Evolutionary conservation across 2,329 filamentous ascomycete genomes (phyloP).

Genomic region (Neoarthrinium moseri): DNA sequence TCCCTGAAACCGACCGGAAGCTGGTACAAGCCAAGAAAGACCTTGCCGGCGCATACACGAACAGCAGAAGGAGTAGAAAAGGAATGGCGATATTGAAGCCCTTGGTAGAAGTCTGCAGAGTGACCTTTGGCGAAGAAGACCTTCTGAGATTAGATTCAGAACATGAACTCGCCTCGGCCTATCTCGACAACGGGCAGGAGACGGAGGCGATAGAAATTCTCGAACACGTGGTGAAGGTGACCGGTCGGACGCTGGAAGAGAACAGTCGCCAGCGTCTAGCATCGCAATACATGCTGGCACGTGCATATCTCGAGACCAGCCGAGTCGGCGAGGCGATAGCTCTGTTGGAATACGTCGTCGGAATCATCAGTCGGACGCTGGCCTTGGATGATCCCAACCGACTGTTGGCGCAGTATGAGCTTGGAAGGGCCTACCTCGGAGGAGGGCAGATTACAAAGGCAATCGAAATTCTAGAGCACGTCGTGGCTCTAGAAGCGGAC

Average conservation of each 20-base stretch:
- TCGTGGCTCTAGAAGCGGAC: background rate
- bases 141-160: background rate
- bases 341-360: background rate
- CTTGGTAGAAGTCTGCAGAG: background rate
- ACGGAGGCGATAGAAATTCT: constrained; percentile 12
- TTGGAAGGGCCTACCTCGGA: background rate
- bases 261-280: background rate
- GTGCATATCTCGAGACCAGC: background rate
- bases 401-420: background rate
- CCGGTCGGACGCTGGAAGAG: background rate
- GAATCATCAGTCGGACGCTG: background rate
- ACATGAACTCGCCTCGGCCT: background rate
- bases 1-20: too few species aligned
- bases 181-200: background rate
- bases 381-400: background rate
- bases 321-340: background rate
- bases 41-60: too few species aligned
- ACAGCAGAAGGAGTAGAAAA: background rate
- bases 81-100: background rate
- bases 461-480: constrained; percentile 11
- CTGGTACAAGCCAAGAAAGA: too few species aligned
- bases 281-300: background rate
- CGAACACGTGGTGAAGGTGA: constrained; percentile 8
- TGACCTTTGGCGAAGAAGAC: background rate
- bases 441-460: constrained; percentile 9